These are phyloP conservation scores for Pterocarpus macrocarpus DNA, from an alignment of 306 rosid genomes.

Conservation along the genomic window DNA sequence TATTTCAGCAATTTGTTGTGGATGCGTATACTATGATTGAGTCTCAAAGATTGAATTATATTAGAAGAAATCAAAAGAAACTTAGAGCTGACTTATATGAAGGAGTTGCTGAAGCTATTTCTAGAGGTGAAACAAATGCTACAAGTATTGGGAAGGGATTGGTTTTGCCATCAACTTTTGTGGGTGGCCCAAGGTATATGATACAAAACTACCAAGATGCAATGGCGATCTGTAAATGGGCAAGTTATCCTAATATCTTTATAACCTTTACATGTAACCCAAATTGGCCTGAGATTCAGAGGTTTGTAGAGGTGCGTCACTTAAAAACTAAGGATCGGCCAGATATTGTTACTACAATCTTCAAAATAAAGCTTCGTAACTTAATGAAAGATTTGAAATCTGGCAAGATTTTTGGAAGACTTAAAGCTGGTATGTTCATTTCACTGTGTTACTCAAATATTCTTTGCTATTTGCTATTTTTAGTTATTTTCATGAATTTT, in stretches of 20 bases:
- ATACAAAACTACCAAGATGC: not conserved
- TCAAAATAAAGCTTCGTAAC: not conserved
- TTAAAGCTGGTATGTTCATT: not conserved
- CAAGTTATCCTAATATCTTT: not conserved
- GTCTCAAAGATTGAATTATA: not conserved
- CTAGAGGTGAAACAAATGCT: not conserved
- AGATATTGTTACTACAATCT: no score
- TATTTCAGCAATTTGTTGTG: no score
- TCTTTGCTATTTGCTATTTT: no score
- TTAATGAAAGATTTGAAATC: not conserved
- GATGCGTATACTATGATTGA: not conserved
- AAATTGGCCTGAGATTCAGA: not conserved
- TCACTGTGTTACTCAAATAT: no score
- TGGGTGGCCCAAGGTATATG: not conserved
- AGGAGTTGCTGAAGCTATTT: not conserved
- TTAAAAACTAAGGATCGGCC: not conserved
- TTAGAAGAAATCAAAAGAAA: not conserved
- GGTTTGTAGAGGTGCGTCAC: fast-evolving
- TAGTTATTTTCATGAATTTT: no score
- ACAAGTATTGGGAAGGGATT: not conserved
- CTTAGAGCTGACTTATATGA: not conserved
- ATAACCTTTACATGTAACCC: not conserved
- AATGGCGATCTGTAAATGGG: not conserved
- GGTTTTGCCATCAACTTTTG: not conserved
- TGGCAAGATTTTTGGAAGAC: not conserved